Evolutionary conservation across 2,329 filamentous ascomycete genomes (phyloP).

Genomic region (Pseudohalonectria lignicola): DNA sequence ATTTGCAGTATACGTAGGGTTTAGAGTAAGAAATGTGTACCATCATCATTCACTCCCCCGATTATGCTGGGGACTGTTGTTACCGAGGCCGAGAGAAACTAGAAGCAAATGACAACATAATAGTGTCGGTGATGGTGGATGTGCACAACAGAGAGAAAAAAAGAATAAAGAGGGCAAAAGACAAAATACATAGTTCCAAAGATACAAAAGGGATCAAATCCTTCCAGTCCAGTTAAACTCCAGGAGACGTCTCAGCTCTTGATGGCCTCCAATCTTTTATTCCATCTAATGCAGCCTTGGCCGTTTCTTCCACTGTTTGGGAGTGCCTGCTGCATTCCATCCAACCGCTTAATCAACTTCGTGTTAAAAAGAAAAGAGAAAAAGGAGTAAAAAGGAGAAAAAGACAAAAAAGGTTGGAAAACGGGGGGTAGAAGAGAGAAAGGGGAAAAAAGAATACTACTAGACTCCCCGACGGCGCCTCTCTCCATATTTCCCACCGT

Average conservation of each 20-base stretch:
- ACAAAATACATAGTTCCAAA: conserved; percentile 4
- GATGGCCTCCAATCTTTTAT: conserved; percentile 30
- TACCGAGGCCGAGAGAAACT: no score
- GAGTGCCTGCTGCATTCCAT: no score
- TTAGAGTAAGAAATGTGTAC: no score
- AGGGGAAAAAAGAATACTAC: neutral
- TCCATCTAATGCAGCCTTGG: conserved; percentile 10
- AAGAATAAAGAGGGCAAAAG: neutral
- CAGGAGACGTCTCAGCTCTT: conserved; percentile 46
- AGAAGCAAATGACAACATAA: no score
- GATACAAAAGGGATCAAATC: conserved; percentile 8
- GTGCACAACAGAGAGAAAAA: neutral
- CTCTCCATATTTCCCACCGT: no score
- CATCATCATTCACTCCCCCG: no score
- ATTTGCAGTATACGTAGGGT: no score
- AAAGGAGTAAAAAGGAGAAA: neutral
- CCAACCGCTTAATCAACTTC: no score
- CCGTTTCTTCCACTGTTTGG: no score
- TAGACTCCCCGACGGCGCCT: no score
- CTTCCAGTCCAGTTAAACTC: conserved; percentile 14
- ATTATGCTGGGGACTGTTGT: no score
- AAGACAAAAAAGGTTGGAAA: neutral
- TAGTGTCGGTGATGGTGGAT: no score
- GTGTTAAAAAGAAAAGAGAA: neutral
- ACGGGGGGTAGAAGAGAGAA: neutral